These are phyloP conservation scores for Cladosporium sp. DNA, from an alignment of 2,329 filamentous ascomycete species.

Conservation along the genomic window DNA sequence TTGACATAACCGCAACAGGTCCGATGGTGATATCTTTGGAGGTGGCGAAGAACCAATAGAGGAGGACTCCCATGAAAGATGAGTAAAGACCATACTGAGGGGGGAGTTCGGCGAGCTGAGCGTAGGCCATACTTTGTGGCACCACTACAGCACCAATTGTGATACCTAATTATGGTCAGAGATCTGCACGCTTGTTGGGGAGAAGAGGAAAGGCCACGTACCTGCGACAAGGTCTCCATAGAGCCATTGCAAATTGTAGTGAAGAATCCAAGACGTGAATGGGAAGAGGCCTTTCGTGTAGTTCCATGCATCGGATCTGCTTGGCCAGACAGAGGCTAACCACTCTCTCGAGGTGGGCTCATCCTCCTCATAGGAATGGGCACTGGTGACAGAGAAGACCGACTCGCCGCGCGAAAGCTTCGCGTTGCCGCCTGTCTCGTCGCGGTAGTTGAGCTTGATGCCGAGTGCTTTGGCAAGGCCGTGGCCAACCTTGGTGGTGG, in stretches of 20 bases:
- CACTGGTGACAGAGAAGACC: constrained; percentile 66
- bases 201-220: constrained; percentile 36
- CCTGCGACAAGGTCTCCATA: constrained; percentile 85
- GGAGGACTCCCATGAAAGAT: constrained; percentile 88
- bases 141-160: constrained; percentile 78
- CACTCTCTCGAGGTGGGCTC: constrained; percentile 74
- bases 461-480: constrained; percentile 72
- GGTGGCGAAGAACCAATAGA: constrained; percentile 98
- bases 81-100: constrained; percentile 86
- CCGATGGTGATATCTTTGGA: constrained; percentile 98
- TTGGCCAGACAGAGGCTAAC: constrained; percentile 62
- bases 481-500: constrained; percentile 60
- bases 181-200: not conserved
- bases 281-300: constrained; percentile 78
- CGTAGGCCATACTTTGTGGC: constrained; percentile 97
- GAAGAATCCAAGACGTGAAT: constrained; percentile 80
- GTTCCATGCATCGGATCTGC: constrained; percentile 45
- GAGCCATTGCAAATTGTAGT: constrained; percentile 89
- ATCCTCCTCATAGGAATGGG: constrained; percentile 76
- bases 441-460: constrained; percentile 71
- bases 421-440: constrained; percentile 52
- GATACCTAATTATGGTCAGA: constrained; percentile 45
- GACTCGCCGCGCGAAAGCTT: constrained; percentile 74
- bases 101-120: constrained; percentile 72
- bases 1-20: constrained; percentile 93